Conservation (phyloP, 176 grass and related monocot species). For the Coix lacrymajobi region DNA sequence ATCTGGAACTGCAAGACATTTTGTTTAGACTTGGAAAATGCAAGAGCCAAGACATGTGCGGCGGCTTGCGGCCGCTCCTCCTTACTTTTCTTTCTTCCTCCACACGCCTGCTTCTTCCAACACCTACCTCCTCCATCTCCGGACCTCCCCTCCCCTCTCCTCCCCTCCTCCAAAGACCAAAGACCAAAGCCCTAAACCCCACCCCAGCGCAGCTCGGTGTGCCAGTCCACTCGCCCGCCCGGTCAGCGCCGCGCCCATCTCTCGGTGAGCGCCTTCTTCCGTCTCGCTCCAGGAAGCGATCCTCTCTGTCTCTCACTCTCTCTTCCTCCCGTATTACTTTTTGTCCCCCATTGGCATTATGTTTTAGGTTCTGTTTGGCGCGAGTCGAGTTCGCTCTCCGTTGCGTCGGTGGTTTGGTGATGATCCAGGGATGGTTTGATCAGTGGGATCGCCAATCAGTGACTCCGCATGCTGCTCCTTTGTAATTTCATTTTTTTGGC, state of each 20-base stretch:
- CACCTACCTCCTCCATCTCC: not conserved
- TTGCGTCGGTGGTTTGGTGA: not conserved
- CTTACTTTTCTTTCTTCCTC: constrained; percentile 29
- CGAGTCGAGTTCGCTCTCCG: not conserved
- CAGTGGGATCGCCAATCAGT: not conserved
- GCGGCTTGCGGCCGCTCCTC: not conserved
- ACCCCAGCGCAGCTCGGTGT: not conserved
- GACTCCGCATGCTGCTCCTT: not conserved
- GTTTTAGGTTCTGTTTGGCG: not conserved
- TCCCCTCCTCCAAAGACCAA: not conserved
- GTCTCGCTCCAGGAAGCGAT: not conserved
- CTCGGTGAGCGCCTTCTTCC: not conserved
- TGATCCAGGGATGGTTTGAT: not conserved
- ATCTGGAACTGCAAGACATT: not conserved
- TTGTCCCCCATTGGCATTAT: not conserved
- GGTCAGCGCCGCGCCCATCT: not conserved
- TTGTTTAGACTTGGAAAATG: too few relatives aligned
- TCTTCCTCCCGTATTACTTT: not conserved
- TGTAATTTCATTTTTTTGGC: not conserved
- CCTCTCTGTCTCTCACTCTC: not conserved
- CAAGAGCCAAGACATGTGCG: not conserved
- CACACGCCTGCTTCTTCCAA: not conserved
- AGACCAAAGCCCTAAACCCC: constrained; percentile 49
- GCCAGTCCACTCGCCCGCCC: not conserved
- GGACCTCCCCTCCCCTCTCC: too few relatives aligned